A percentile compares a stretch with the other conserved stretches of the same genome.
Evolutionary conservation across 2,329 filamentous ascomycete genomes (phyloP).

Genomic region (Phialocephala sp.): DNA sequence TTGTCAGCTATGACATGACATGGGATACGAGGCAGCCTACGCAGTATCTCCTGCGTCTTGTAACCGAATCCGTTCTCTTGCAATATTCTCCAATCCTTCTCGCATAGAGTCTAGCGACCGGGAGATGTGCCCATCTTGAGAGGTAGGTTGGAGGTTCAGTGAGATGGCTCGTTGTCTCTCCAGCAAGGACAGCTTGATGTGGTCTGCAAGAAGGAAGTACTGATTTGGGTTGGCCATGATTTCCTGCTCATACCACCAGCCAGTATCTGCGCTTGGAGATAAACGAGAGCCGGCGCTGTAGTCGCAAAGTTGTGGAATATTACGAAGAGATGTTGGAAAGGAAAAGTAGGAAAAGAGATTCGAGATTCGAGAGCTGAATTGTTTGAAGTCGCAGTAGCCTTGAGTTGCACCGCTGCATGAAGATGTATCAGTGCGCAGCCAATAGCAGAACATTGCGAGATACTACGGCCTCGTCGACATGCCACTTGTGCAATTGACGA

Average conservation of each 20-base stretch:
- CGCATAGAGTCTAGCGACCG: constrained; percentile 86
- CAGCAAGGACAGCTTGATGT: constrained; percentile 93
- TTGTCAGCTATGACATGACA: not conserved
- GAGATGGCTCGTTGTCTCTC: constrained; percentile 87
- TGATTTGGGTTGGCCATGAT: constrained; percentile 70
- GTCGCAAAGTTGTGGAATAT: not conserved
- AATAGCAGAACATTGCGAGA: not conserved
- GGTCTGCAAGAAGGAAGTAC: constrained; percentile 91
- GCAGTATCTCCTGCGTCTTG: constrained; percentile 67
- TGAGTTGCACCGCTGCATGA: not conserved
- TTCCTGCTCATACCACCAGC: constrained; percentile 1
- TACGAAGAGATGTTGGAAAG: not conserved
- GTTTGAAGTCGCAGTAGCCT: constrained; percentile 5
- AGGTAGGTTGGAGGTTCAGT: constrained; percentile 71
- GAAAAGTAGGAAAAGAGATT: not conserved
- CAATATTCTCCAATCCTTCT: constrained; percentile 75
- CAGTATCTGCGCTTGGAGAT: not conserved
- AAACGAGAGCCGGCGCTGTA: not conserved
- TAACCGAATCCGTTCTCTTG: constrained; percentile 67
- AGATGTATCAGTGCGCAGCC: not conserved
- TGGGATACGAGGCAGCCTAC: constrained; percentile 49
- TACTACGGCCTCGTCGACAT: not conserved
- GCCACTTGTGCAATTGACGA: not conserved
- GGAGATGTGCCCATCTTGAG: constrained; percentile 87
- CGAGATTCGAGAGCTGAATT: constrained; percentile 1